Evolutionary conservation across 139 green algal species (phyloP).

Genomic region (Chlamydomonas eustigma): DNA sequence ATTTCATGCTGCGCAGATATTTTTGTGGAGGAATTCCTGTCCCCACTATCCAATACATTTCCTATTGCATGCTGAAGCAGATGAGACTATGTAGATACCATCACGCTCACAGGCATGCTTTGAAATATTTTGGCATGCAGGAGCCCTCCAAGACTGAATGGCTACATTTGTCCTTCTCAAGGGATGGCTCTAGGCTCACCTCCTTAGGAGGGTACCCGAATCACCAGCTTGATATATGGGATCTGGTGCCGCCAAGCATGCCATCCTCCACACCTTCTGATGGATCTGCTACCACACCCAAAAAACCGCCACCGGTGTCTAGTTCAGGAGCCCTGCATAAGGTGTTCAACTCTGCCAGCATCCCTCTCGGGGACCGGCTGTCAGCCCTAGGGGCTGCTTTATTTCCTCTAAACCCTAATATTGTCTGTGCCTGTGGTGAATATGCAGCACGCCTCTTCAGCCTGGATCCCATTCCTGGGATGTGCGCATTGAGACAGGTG

Average conservation of each 20-base stretch:
- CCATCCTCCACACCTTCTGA: no score
- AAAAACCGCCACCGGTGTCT: no score
- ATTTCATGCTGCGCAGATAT: no score
- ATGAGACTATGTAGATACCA: no score
- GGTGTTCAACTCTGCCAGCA: background rate
- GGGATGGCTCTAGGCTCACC: background rate
- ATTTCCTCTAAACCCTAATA: slow-evolving; percentile 5
- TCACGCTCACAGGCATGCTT: background rate
- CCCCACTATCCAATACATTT: no score
- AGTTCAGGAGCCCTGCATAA: background rate
- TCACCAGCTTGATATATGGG: slow-evolving; percentile 14
- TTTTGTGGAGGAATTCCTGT: no score
- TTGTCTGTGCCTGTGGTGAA: background rate
- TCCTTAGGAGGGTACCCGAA: background rate
- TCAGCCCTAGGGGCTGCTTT: background rate
- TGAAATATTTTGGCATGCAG: background rate
- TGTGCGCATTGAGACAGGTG: slow-evolving; percentile 5
- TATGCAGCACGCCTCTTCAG: background rate
- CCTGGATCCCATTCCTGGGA: background rate
- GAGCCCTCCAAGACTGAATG: background rate
- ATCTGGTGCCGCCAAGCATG: background rate
- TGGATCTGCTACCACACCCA: background rate
- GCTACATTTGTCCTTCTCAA: slow-evolving; percentile 7
- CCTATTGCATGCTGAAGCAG: no score
- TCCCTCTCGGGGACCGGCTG: slow-evolving; percentile 1